Conservation (phyloP, 495 filamentous ascomycete species). For the Tetracladium marchalianum region DNA sequence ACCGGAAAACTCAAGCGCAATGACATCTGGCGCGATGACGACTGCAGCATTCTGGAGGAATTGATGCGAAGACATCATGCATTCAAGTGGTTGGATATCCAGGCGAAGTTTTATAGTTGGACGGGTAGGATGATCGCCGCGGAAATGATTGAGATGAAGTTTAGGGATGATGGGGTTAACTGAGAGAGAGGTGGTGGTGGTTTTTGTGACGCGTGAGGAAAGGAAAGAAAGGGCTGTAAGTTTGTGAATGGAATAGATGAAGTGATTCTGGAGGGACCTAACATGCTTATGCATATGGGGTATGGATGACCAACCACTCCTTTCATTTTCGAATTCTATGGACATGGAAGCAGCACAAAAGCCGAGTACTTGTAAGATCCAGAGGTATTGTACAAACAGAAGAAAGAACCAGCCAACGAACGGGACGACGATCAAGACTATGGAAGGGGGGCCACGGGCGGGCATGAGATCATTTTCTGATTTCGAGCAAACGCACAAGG, state of each 20-base stretch:
- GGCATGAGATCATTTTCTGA: too few relatives aligned
- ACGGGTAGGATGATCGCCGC: constrained; percentile 24
- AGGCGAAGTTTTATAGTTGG: constrained; percentile 25
- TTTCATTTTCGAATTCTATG: too few relatives aligned
- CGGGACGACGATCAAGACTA: too few relatives aligned
- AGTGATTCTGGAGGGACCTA: not conserved
- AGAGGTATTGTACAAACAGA: too few relatives aligned
- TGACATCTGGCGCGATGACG: constrained; percentile 16
- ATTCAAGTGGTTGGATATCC: constrained; percentile 24
- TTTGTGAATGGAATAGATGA: not conserved
- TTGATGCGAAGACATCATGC: constrained; percentile 18
- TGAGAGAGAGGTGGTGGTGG: not conserved
- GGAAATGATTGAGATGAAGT: constrained; percentile 25
- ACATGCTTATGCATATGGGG: not conserved
- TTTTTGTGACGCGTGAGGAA: not conserved
- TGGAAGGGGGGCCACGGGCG: too few relatives aligned
- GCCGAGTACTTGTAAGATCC: too few relatives aligned
- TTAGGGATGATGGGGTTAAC: constrained; percentile 14
- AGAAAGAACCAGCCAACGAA: too few relatives aligned
- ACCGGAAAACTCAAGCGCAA: constrained; percentile 13
- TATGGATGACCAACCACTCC: not conserved
- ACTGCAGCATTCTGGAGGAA: constrained; percentile 23
- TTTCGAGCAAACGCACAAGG: too few relatives aligned
- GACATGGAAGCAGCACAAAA: too few relatives aligned
- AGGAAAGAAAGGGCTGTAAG: not conserved